Percentiles rank a stretch among this genome's conserved stretches.
phyloP scores from a whole-genome alignment of 2,329 filamentous ascomycete species.

The Clarireedia monteithiana region DNA sequence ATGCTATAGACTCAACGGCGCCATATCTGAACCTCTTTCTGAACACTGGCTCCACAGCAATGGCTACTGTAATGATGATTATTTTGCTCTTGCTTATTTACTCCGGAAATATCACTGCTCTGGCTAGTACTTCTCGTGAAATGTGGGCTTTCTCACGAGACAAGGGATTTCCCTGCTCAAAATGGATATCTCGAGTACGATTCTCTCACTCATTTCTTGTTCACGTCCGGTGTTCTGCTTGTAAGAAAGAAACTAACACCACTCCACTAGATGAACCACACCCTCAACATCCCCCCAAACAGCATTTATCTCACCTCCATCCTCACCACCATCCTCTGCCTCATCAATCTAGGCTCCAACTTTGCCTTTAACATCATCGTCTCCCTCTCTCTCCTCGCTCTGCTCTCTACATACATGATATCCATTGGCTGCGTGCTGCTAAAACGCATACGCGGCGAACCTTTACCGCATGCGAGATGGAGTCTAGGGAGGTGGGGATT shows the following conservation, averaged over 20 bases:
- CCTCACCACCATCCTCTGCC: constrained; percentile 17
- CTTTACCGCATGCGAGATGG: constrained; percentile 35
- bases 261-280: constrained; percentile 26
- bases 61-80: constrained; percentile 39
- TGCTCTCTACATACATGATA: constrained; percentile 45
- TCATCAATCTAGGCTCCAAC: constrained; percentile 43
- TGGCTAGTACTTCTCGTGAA: constrained; percentile 31
- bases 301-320: constrained; percentile 20
- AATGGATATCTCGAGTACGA: constrained; percentile 33
- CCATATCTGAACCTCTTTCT: constrained; percentile 33
- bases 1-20: constrained; percentile 39
- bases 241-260: not conserved
- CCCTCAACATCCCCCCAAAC: constrained; percentile 22
- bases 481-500: constrained; percentile 36
- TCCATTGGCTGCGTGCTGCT: constrained; percentile 35
- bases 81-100: constrained; percentile 35
- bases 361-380: constrained; percentile 46
- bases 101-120: constrained; percentile 32
- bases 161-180: constrained; percentile 22
- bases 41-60: constrained; percentile 35
- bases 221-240: not conserved
- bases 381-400: constrained; percentile 41
- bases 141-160: constrained; percentile 34
- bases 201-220: not conserved
- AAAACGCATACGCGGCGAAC: constrained; percentile 31